These are phyloP conservation scores for Syzygium aqueum DNA, from an alignment of 345 rosid species.

Conservation along the genomic window DNA sequence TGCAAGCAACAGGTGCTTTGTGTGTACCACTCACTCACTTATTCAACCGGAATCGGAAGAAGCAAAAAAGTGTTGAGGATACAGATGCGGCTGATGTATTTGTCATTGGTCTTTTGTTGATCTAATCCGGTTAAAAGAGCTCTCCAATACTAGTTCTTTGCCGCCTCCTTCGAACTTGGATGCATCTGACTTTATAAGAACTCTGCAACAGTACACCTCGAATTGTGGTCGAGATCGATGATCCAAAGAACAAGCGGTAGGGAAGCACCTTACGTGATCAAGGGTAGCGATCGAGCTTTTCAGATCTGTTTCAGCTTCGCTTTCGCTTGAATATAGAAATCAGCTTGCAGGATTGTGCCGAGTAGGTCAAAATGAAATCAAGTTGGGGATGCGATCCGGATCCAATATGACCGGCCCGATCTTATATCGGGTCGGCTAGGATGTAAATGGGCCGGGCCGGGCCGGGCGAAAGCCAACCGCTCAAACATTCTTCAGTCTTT, in stretches of 20 bases:
- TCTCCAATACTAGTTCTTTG: background rate
- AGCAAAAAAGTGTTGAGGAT: no score
- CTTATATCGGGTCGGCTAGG: background rate
- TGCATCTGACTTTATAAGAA: no score
- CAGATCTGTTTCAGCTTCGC: background rate
- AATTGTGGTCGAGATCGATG: no score
- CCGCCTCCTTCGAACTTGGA: no score
- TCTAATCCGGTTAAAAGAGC: no score
- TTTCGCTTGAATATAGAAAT: background rate
- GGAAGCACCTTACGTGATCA: background rate
- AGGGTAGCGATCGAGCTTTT: background rate
- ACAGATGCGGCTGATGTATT: no score
- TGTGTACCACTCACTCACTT: no score
- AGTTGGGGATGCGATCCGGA: background rate
- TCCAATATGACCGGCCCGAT: background rate
- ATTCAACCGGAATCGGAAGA: no score
- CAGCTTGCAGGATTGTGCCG: background rate
- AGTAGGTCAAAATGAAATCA: background rate
- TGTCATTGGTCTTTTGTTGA: no score
- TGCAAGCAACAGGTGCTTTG: no score
- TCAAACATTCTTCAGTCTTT: no score
- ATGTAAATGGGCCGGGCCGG: background rate
- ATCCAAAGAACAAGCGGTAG: background rate
- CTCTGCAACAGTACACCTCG: no score
- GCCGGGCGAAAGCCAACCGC: background rate